phyloP scores from a whole-genome alignment of 805 yeast genomes.

The Wickerhamomyces tratensis region DNA sequence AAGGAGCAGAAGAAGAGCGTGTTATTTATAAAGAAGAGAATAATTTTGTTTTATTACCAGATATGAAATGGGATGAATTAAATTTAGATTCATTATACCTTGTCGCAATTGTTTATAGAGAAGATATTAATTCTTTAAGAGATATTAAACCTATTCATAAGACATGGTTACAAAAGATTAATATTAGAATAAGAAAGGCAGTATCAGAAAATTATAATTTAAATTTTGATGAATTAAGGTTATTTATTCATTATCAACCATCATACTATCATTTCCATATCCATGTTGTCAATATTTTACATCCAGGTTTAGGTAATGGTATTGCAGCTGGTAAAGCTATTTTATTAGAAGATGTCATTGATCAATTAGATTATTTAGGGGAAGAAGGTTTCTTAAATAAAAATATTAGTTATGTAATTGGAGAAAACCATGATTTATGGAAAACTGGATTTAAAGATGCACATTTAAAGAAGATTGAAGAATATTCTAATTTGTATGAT shows the following conservation, averaged over 20 bases:
- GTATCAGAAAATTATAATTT: slow-evolving; percentile 37
- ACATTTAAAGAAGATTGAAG: slow-evolving; percentile 37
- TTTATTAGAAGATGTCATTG: slow-evolving; percentile 73
- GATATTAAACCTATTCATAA: slow-evolving; percentile 57
- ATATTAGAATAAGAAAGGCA: slow-evolving; percentile 32
- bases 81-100: slow-evolving; percentile 64
- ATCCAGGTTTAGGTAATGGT: slow-evolving; percentile 61
- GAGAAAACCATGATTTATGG: slow-evolving; percentile 79
- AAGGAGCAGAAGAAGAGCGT: slow-evolving; percentile 79
- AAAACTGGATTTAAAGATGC: slow-evolving; percentile 20
- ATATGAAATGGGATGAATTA: slow-evolving; percentile 91
- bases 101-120: slow-evolving; percentile 63
- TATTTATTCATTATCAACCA: slow-evolving; percentile 91
- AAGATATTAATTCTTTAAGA: slow-evolving; percentile 63
- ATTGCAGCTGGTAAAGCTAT: slow-evolving; percentile 74
- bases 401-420: slow-evolving; percentile 56
- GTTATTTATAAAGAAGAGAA: slow-evolving; percentile 53
- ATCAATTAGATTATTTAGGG: slow-evolving; percentile 46
- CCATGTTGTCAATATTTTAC: slow-evolving; percentile 71
- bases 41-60: slow-evolving; percentile 79
- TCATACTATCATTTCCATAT: slow-evolving; percentile 93
- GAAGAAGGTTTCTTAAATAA: slow-evolving; percentile 46
- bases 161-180: slow-evolving; percentile 43
- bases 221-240: slow-evolving; percentile 50
- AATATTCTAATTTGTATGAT: slow-evolving; percentile 25